Evolutionary conservation across 2,329 filamentous ascomycete genomes (phyloP).

Genomic region (Diplodia intermedia): DNA sequence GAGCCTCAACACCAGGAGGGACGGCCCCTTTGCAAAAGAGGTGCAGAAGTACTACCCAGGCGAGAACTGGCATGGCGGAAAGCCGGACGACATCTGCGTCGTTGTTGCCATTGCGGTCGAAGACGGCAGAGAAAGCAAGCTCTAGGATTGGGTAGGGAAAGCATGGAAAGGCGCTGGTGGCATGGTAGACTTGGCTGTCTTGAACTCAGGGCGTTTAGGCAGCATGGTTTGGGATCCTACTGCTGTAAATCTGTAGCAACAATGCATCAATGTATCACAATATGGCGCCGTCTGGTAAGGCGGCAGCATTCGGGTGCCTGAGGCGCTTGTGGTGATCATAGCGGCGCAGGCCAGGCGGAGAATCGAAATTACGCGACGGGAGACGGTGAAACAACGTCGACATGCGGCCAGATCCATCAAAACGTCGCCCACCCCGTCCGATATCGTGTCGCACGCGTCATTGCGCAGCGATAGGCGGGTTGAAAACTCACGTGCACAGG

Average conservation of each 20-base stretch:
- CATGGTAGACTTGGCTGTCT: conserved; percentile 7
- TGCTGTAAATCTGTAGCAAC: conserved; percentile 12
- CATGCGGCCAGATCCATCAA: conserved; percentile 22
- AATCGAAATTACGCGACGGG: conserved; percentile 11
- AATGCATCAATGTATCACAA: neutral
- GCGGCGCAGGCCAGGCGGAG: conserved; percentile 21
- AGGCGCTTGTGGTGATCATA: conserved; percentile 24
- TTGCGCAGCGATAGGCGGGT: conserved; percentile 20
- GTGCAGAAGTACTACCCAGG: conserved; percentile 86
- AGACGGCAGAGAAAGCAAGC: conserved; percentile 24
- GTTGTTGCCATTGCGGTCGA: conserved; percentile 65
- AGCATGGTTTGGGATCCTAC: neutral
- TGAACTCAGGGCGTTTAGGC: conserved; percentile 12
- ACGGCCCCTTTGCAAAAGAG: conserved; percentile 94
- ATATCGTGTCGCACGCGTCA: conserved; percentile 4
- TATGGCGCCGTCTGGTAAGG: neutral
- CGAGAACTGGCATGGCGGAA: conserved; percentile 89
- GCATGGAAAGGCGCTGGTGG: conserved; percentile 25
- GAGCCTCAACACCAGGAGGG: conserved; percentile 78
- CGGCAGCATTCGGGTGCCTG: conserved; percentile 1
- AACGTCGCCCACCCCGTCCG: neutral
- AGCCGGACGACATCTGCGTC: conserved; percentile 94
- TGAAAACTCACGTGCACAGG: conserved; percentile 15
- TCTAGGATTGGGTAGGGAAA: conserved; percentile 4
- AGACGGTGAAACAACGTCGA: conserved; percentile 7